These are phyloP conservation scores for Cutaneotrichosporon cyanovorans DNA, from an alignment of 1,284 basidiomycete genomes.

Conservation along the genomic window DNA sequence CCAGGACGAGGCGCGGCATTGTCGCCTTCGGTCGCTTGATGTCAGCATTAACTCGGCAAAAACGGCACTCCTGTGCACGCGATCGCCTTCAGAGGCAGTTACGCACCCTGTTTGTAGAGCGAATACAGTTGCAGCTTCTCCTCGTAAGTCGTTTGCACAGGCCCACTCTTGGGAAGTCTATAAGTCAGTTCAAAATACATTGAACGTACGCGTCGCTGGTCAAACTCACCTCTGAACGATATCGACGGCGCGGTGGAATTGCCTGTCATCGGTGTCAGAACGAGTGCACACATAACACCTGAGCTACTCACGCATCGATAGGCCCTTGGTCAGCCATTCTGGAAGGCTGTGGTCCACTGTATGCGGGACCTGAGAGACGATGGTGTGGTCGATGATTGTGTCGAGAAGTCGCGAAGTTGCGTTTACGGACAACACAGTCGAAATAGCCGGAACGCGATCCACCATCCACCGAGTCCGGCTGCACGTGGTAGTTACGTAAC, in stretches of 20 bases:
- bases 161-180: constrained; percentile 79
- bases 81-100: too few relatives aligned
- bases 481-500: not conserved
- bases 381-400: not conserved
- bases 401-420: not conserved
- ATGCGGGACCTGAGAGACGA: too few relatives aligned
- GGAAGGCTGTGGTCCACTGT: not conserved
- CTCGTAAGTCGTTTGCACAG: constrained; percentile 93
- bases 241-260: constrained; percentile 89
- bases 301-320: constrained; percentile 25
- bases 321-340: constrained; percentile 12
- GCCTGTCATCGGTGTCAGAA: constrained; percentile 41
- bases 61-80: not conserved
- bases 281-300: not conserved
- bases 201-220: not conserved
- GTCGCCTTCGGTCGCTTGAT: constrained; percentile 41
- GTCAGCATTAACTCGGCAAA: constrained; percentile 1
- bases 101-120: constrained; percentile 82
- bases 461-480: too few relatives aligned
- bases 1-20: constrained; percentile 33
- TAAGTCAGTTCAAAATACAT: not conserved
- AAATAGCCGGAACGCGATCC: too few relatives aligned
- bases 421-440: not conserved
- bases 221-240: constrained; percentile 62
- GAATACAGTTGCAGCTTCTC: constrained; percentile 94